Evolutionary conservation across 2,329 filamentous ascomycete genomes (phyloP).

Genomic region (Macrophomina pseudophaseolina): DNA sequence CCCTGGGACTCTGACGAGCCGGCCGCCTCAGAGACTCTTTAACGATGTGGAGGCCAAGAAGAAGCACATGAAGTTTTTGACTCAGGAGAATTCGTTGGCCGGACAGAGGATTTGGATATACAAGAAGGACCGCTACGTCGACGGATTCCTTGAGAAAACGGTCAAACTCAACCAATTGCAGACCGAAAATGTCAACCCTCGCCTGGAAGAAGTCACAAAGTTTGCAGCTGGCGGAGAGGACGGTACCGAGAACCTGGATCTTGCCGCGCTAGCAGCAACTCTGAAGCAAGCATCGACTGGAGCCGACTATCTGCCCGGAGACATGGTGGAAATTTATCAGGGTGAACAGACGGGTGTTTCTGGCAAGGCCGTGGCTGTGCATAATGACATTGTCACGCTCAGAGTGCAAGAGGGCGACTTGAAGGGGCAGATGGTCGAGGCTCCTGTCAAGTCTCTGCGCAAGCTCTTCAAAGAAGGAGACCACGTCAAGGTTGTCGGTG

Average conservation of each 20-base stretch:
- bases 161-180: constrained; percentile 85
- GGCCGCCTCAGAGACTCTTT: constrained; percentile 88
- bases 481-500: constrained; percentile 97
- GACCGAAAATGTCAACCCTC: constrained; percentile 91
- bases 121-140: constrained; percentile 85
- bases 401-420: constrained; percentile 83
- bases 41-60: constrained; percentile 93
- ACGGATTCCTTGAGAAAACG: constrained; percentile 92
- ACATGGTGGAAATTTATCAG: constrained; percentile 94
- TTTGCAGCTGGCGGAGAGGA: constrained; percentile 90
- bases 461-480: constrained; percentile 94
- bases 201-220: constrained; percentile 91
- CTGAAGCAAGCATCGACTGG: constrained; percentile 82
- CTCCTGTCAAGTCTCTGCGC: constrained; percentile 87
- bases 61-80: constrained; percentile 71
- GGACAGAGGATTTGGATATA: constrained; percentile 76
- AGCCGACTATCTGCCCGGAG: constrained; percentile 86
- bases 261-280: constrained; percentile 87
- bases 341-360: constrained; percentile 93
- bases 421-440: constrained; percentile 83
- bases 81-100: constrained; percentile 57
- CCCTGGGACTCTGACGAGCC: constrained; percentile 52
- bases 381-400: constrained; percentile 90
- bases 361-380: constrained; percentile 83
- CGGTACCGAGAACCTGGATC: constrained; percentile 89